Evolutionary conservation across 306 rosid species (phyloP), one percentile per base, ranked within the genome.

Genomic region (Medicago ruthenica): DNA sequence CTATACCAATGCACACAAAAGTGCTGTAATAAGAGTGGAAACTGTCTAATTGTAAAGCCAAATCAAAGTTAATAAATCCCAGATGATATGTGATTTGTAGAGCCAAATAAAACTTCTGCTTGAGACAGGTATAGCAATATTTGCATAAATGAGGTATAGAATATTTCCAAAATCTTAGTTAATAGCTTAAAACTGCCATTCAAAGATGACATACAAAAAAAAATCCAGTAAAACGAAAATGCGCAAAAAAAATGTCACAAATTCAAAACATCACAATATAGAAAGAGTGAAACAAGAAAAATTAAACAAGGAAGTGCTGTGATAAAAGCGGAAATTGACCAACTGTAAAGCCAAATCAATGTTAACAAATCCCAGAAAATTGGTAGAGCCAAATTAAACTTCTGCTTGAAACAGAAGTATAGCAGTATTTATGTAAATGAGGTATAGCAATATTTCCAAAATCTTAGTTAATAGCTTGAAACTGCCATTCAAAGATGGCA

Each of bases 131-230:
- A 60, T 27, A 8, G 37, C 21, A 16, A 51, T 15, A 48, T 48
- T 48, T 15, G 16, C 16, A 21, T 18, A n/a, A 51, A n/a, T 7
- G 58, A 50, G 58, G 1, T 16, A 47, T 47, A 47, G 20, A 21
- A 57, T 11, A 57, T 10, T 57, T 57, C 63, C 36, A 57, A 57
- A 57, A 11, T 9, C n/a, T 10, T 21, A 51, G 21, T n/a, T 51
- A 22, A 10, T 10, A 57, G 36, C 16, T 17, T 18, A 2, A 53
- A 53, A 53, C 4, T 53, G 16, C 57, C 73, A 63, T 39, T 48
- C 42, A 37, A 24, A 51, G 73, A 75, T 48, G 63, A 48, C 51
- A 63, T 27, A 74, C n/a, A 17, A 36, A 63, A 37, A 64, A 54
- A 47, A 55, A 7, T 17, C 67, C 22, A 20, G 59, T 24, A 67